Percentiles rank a stretch among this genome's conserved stretches.
Conservation (phyloP, 768 basidiomycete species). For the Rhodosporidiobolus odoratus region DNA sequence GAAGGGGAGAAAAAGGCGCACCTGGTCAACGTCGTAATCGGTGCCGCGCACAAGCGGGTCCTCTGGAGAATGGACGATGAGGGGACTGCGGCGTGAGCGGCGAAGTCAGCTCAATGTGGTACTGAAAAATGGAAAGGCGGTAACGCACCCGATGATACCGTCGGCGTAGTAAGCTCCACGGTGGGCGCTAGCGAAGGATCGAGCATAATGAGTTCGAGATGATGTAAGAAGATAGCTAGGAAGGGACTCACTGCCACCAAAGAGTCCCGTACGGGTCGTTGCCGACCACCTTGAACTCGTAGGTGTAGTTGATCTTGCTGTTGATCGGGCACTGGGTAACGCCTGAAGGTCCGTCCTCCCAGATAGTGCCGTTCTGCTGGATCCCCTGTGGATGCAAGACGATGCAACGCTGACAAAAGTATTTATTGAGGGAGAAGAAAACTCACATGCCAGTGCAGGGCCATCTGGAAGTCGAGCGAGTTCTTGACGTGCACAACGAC, state of each 20-base stretch:
- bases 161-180: slow-evolving; percentile 38
- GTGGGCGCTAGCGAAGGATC: slow-evolving; percentile 26
- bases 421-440: not conserved
- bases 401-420: not conserved
- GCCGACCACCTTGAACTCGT: slow-evolving; percentile 37
- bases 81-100: not conserved
- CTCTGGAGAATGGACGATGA: slow-evolving; percentile 20
- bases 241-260: not conserved
- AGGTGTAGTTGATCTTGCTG: slow-evolving; percentile 36
- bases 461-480: slow-evolving; percentile 28
- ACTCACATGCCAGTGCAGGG: not conserved
- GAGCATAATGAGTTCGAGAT: not conserved
- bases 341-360: slow-evolving; percentile 41
- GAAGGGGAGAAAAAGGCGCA: slow-evolving; percentile 8
- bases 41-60: slow-evolving; percentile 41
- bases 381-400: slow-evolving; percentile 27
- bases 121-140: not conserved
- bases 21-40: slow-evolving; percentile 42
- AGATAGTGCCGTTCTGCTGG: slow-evolving; percentile 39
- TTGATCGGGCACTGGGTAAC: slow-evolving; percentile 42
- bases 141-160: slow-evolving; percentile 32
- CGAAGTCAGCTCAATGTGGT: not conserved
- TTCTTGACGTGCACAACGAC: slow-evolving; percentile 40
- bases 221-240: not conserved
- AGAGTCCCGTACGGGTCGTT: slow-evolving; percentile 9